Conservation (phyloP, 768 basidiomycete species). For the Agrocybe pediades region DNA sequence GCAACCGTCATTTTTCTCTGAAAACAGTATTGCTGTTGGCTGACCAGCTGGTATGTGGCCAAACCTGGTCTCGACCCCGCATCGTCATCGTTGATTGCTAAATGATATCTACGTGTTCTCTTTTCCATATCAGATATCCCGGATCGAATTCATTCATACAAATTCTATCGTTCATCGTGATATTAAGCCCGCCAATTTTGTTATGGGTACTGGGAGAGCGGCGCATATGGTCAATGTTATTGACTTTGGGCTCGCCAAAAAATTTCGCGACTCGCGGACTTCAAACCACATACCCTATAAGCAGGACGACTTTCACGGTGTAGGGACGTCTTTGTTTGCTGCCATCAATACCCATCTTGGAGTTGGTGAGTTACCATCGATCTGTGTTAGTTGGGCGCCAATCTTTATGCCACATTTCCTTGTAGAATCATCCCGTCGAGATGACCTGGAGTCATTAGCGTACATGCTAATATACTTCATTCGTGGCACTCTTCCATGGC, state of each 20-base stretch:
- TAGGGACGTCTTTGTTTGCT: slow-evolving; percentile 78
- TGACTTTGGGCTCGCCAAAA: slow-evolving; percentile 85
- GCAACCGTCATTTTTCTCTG: slow-evolving; percentile 89
- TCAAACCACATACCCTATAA: slow-evolving; percentile 71
- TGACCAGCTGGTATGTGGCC: slow-evolving; percentile 82
- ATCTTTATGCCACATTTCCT: slow-evolving; percentile 14
- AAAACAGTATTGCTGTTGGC: slow-evolving; percentile 94
- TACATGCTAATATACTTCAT: slow-evolving; percentile 86
- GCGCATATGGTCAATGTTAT: slow-evolving; percentile 86
- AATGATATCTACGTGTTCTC: not conserved
- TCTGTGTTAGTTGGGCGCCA: not conserved
- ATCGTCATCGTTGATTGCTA: slow-evolving; percentile 22
- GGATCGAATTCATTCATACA: slow-evolving; percentile 95
- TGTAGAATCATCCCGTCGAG: slow-evolving; percentile 72
- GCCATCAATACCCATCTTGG: slow-evolving; percentile 77
- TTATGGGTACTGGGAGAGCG: slow-evolving; percentile 76
- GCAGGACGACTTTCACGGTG: slow-evolving; percentile 75
- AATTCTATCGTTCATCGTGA: slow-evolving; percentile 95
- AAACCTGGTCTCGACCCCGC: not conserved
- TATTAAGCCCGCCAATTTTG: slow-evolving; percentile 98
- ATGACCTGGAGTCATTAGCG: slow-evolving; percentile 78
- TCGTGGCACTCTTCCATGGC: slow-evolving; percentile 78
- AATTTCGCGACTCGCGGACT: slow-evolving; percentile 68
- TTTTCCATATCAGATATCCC: slow-evolving; percentile 67
- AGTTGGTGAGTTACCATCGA: slow-evolving; percentile 49